These are phyloP conservation scores for Penicillium sp. DNA, from an alignment of 2,329 filamentous ascomycete genomes.

Conservation along the genomic window DNA sequence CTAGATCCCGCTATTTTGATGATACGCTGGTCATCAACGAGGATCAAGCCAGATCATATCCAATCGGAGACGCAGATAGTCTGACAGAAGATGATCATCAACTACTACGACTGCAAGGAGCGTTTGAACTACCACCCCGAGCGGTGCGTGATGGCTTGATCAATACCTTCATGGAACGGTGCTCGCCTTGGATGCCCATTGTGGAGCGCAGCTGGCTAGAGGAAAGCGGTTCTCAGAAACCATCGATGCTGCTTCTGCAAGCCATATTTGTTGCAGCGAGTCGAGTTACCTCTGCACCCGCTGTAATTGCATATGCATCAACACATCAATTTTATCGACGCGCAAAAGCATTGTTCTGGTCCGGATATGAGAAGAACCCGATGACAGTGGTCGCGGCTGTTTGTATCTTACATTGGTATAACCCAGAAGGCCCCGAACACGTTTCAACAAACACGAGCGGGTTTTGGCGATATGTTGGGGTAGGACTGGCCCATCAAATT, in stretches of 20 bases:
- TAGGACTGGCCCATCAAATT: constrained; percentile 49
- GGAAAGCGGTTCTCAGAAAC: constrained; percentile 27
- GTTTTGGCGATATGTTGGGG: constrained; percentile 50
- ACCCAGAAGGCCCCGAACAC: constrained; percentile 39
- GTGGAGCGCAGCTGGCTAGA: constrained; percentile 37
- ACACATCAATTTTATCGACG: constrained; percentile 37
- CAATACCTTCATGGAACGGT: constrained; percentile 37
- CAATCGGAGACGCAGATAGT: constrained; percentile 25
- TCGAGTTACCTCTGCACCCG: constrained; percentile 42
- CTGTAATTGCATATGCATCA: constrained; percentile 31
- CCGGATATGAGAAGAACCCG: constrained; percentile 38
- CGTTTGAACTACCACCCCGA: constrained; percentile 33
- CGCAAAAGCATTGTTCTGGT: constrained; percentile 39
- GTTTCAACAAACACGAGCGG: constrained; percentile 49
- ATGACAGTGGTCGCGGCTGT: constrained; percentile 37
- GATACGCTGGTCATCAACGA: constrained; percentile 32
- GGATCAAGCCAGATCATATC: constrained; percentile 31
- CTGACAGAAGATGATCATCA: constrained; percentile 33
- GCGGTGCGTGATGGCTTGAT: constrained; percentile 34
- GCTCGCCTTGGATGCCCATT: constrained; percentile 40
- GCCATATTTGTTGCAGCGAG: constrained; percentile 49
- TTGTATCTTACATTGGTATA: constrained; percentile 40
- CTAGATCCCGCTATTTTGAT: constrained; percentile 34
- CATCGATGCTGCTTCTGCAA: constrained; percentile 40
- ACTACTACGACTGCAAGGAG: constrained; percentile 29